Percentiles rank a stretch among this genome's conserved stretches.
These are phyloP conservation scores for Erodium chrysanthum DNA, from an alignment of 441 rosid genomes.

Conservation along the genomic window DNA sequence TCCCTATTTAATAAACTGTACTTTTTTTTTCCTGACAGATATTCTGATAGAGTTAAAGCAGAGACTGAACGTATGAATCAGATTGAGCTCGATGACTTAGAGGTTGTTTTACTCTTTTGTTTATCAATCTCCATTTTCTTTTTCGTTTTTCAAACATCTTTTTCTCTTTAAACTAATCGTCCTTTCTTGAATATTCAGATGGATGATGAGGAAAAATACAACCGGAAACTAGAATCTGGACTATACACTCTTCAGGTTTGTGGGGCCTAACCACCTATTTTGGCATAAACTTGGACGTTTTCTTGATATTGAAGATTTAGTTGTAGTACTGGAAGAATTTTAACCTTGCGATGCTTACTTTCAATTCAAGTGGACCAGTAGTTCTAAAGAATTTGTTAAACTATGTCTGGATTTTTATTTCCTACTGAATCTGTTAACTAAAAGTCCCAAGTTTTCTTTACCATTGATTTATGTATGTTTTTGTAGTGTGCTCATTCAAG, in stretches of 20 bases:
- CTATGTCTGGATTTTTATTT: too few species aligned
- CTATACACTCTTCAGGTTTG: slow-evolving; percentile 91
- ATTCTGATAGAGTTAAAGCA: slow-evolving; percentile 67
- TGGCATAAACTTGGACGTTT: not conserved
- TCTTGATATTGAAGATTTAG: not conserved
- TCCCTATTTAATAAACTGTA: slow-evolving; percentile 5
- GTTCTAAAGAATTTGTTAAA: too few species aligned
- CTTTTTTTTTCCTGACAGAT: slow-evolving; percentile 33
- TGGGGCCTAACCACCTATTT: not conserved
- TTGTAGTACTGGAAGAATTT: not conserved
- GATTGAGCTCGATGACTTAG: slow-evolving; percentile 77
- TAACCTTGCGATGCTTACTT: not conserved
- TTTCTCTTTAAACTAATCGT: slow-evolving; percentile 9
- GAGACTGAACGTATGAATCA: slow-evolving; percentile 62
- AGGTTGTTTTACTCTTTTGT: slow-evolving; percentile 37
- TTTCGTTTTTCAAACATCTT: too few species aligned
- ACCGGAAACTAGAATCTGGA: slow-evolving; percentile 77
- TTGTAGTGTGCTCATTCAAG: too few species aligned
- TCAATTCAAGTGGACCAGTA: not conserved
- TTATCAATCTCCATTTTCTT: not conserved
- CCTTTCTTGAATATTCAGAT: slow-evolving; percentile 36
- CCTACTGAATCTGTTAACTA: too few species aligned
- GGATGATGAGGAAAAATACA: slow-evolving; percentile 89
- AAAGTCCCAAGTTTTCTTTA: too few species aligned
- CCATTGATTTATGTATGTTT: too few species aligned